Percentiles rank a stretch among this genome's conserved stretches.
phyloP scores from a whole-genome alignment of 2,329 filamentous ascomycete genomes.

The Colletotrichum cordylinicola region DNA sequence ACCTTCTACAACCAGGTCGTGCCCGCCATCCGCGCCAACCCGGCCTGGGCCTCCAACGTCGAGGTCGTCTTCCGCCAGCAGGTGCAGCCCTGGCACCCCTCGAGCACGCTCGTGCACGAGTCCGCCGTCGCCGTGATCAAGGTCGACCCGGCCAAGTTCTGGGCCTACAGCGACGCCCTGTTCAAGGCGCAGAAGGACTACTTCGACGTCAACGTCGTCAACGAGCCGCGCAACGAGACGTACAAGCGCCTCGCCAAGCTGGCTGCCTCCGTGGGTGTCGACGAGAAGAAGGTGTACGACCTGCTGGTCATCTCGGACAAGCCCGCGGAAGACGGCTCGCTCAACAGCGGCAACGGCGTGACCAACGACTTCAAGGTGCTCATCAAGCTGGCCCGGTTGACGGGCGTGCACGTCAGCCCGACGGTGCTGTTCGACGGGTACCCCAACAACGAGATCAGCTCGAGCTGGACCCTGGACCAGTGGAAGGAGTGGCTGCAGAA shows the following conservation, averaged over 20 bases:
- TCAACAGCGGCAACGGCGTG: slow-evolving; percentile 83
- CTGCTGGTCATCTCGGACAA: slow-evolving; percentile 74
- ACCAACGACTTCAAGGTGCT: slow-evolving; percentile 86
- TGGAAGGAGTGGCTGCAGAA: slow-evolving; percentile 84
- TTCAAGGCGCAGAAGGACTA: slow-evolving; percentile 73
- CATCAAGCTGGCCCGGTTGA: slow-evolving; percentile 79
- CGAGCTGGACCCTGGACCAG: slow-evolving; percentile 78
- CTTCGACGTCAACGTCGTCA: slow-evolving; percentile 85
- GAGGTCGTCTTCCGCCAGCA: slow-evolving; percentile 88
- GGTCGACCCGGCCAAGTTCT: slow-evolving; percentile 76
- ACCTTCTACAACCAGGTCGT: slow-evolving; percentile 73
- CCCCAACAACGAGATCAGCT: slow-evolving; percentile 79
- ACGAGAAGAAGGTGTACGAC: slow-evolving; percentile 72
- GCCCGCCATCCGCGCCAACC: slow-evolving; percentile 67
- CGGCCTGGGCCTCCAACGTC: slow-evolving; percentile 60
- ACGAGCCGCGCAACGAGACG: slow-evolving; percentile 83
- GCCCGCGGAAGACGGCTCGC: slow-evolving; percentile 67
- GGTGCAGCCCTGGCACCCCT: slow-evolving; percentile 94
- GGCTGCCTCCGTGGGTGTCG: slow-evolving; percentile 71
- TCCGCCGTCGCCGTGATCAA: slow-evolving; percentile 81
- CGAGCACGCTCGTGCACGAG: slow-evolving; percentile 81
- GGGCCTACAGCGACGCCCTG: slow-evolving; percentile 75
- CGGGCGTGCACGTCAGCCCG: slow-evolving; percentile 88
- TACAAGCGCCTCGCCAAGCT: slow-evolving; percentile 81
- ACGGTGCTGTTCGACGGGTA: slow-evolving; percentile 90